Conservation (phyloP, 805 yeast species). For the Blastobotrys americana region DNA sequence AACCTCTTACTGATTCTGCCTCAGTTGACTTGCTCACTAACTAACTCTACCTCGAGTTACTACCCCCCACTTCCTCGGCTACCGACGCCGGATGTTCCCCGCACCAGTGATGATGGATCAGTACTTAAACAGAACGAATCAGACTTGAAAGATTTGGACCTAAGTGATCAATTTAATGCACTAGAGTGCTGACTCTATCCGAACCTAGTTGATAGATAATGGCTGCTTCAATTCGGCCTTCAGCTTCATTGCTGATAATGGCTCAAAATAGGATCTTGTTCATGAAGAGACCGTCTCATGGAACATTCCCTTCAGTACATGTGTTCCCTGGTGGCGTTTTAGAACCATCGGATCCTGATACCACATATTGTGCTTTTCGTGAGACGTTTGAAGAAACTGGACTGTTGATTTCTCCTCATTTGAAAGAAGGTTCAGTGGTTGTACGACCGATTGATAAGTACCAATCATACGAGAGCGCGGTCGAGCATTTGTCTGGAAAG, state of each 20-base stretch:
- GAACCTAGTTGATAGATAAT: too few relatives aligned
- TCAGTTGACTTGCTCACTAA: too few relatives aligned
- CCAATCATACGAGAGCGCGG: constrained; percentile 10
- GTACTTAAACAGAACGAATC: too few relatives aligned
- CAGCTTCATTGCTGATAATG: constrained; percentile 23
- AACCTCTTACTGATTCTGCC: too few relatives aligned
- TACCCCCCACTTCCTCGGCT: background rate
- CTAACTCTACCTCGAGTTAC: too few relatives aligned
- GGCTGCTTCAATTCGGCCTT: constrained; percentile 11
- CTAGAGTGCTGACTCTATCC: too few relatives aligned
- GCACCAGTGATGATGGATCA: too few relatives aligned
- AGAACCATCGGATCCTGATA: constrained; percentile 22
- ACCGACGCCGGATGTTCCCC: background rate
- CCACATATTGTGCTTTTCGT: constrained; percentile 26
- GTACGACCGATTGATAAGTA: constrained; percentile 7
- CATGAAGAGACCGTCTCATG: constrained; percentile 25
- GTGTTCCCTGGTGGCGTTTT: constrained; percentile 31
- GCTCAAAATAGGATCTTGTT: constrained; percentile 20
- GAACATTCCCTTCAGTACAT: constrained; percentile 25
- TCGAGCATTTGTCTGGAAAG: constrained; percentile 5
- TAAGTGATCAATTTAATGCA: too few relatives aligned
- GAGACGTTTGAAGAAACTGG: constrained; percentile 32
- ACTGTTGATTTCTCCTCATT: constrained; percentile 19
- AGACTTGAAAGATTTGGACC: too few relatives aligned
- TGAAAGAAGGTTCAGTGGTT: constrained; percentile 1